Percentiles rank a stretch among this genome's conserved stretches.
phyloP scores from a whole-genome alignment of 768 basidiomycete genomes.

The Termitomyces sp. region DNA sequence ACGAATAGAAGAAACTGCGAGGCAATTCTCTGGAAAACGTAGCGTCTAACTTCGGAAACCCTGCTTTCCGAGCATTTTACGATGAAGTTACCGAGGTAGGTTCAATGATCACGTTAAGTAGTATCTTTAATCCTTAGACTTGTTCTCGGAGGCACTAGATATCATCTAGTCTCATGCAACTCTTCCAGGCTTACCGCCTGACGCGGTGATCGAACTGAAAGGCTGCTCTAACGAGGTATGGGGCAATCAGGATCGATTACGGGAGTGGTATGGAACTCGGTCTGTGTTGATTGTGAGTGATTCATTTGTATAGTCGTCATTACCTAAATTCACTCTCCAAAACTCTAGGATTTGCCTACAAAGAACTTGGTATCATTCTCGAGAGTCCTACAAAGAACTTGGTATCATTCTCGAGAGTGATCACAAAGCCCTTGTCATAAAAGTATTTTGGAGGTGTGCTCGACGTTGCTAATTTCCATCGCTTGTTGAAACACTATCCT shows the following conservation, averaged over 20 bases:
- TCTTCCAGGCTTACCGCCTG: constrained; percentile 54
- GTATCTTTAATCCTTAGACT: background rate
- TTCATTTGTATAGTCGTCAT: background rate
- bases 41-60: constrained; percentile 94
- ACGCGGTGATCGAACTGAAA: constrained; percentile 65
- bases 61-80: constrained; percentile 91
- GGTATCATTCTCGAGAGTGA: constrained; percentile 66
- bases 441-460: constrained; percentile 83
- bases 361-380: constrained; percentile 62
- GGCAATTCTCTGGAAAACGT: constrained; percentile 86
- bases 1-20: constrained; percentile 62
- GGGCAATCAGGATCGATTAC: constrained; percentile 97
- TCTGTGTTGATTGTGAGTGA: constrained; percentile 87
- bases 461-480: background rate
- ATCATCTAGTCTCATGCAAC: constrained; percentile 54
- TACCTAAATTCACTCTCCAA: background rate
- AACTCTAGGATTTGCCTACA: constrained; percentile 71
- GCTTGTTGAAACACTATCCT: constrained; percentile 41
- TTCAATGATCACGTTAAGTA: background rate
- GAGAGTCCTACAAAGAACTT: constrained; percentile 66
- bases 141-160: constrained; percentile 30
- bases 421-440: constrained; percentile 70
- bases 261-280: constrained; percentile 99
- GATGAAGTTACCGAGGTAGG: constrained; percentile 72
- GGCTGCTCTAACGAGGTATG: constrained; percentile 84